Conservation (phyloP, 768 basidiomycete genomes). For the Boletus coccyginus region DNA sequence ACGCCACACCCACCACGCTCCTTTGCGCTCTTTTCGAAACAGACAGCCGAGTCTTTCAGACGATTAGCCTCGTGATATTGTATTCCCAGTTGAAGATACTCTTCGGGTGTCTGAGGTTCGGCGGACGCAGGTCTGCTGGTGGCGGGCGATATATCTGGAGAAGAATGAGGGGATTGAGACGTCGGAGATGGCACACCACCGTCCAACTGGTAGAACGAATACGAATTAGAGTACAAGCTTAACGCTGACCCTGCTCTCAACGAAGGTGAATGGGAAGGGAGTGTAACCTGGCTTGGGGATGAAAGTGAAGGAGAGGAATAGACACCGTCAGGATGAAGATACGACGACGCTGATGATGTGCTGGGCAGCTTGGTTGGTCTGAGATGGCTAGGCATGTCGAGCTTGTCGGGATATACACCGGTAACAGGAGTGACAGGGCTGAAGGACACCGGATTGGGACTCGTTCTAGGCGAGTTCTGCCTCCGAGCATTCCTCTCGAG, state of each 20-base stretch:
- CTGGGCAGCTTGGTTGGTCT: not conserved
- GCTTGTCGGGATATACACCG: slow-evolving; percentile 13
- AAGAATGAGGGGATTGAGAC: slow-evolving; percentile 15
- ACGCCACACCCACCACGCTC: slow-evolving; percentile 77
- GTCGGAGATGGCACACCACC: slow-evolving; percentile 44
- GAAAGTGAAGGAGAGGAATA: slow-evolving; percentile 15
- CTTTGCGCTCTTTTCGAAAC: slow-evolving; percentile 75
- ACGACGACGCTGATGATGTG: not conserved
- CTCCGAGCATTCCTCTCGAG: slow-evolving; percentile 59
- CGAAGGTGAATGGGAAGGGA: slow-evolving; percentile 36
- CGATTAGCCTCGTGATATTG: slow-evolving; percentile 73
- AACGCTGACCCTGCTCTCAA: slow-evolving; percentile 37
- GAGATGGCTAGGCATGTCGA: not conserved
- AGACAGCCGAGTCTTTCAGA: slow-evolving; percentile 62
- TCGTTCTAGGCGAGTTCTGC: slow-evolving; percentile 30
- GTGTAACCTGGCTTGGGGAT: slow-evolving; percentile 9
- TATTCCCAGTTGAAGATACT: slow-evolving; percentile 75
- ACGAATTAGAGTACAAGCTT: slow-evolving; percentile 53
- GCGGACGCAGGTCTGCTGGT: slow-evolving; percentile 16
- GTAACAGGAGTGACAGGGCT: slow-evolving; percentile 22
- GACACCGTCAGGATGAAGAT: slow-evolving; percentile 19
- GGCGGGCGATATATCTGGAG: slow-evolving; percentile 16
- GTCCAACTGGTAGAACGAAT: slow-evolving; percentile 66
- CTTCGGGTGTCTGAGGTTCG: slow-evolving; percentile 48
- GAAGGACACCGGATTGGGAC: slow-evolving; percentile 4